Conservation (phyloP, 352 stramenopile species). For the Phytophthora citricola region DNA sequence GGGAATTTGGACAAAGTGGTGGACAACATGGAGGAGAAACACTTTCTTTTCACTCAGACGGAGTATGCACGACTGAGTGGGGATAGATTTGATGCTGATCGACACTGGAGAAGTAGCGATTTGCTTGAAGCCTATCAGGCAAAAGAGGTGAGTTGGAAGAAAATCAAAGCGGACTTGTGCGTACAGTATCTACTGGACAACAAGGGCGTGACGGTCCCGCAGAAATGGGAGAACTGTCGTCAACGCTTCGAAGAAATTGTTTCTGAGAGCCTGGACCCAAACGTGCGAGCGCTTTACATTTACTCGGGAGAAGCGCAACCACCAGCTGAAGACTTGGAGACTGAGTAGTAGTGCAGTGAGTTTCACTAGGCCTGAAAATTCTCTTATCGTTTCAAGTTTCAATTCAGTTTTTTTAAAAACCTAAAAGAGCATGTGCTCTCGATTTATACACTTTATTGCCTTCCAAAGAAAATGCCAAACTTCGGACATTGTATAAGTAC, state of each 20-base stretch:
- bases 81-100: not conserved
- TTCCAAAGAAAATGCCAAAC: too few relatives aligned
- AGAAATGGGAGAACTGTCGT: not conserved
- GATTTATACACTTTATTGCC: too few relatives aligned
- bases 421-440: too few relatives aligned
- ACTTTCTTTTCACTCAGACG: not conserved
- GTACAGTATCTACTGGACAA: not conserved
- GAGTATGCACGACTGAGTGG: not conserved
- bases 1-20: not conserved
- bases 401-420: too few relatives aligned
- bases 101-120: too few relatives aligned
- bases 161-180: not conserved
- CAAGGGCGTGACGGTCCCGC: not conserved
- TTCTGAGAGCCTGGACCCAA: not conserved
- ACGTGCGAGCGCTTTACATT: not conserved
- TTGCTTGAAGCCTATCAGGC: not conserved
- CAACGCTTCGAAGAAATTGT: not conserved
- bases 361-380: too few relatives aligned
- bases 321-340: too few relatives aligned
- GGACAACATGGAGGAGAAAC: not conserved
- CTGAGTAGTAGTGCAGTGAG: too few relatives aligned
- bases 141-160: not conserved
- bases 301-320: not conserved
- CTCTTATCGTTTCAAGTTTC: too few relatives aligned
- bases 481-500: too few relatives aligned